These are phyloP conservation scores for Evansstolkia leycettana DNA, from an alignment of 495 filamentous ascomycete genomes.

Conservation along the genomic window DNA sequence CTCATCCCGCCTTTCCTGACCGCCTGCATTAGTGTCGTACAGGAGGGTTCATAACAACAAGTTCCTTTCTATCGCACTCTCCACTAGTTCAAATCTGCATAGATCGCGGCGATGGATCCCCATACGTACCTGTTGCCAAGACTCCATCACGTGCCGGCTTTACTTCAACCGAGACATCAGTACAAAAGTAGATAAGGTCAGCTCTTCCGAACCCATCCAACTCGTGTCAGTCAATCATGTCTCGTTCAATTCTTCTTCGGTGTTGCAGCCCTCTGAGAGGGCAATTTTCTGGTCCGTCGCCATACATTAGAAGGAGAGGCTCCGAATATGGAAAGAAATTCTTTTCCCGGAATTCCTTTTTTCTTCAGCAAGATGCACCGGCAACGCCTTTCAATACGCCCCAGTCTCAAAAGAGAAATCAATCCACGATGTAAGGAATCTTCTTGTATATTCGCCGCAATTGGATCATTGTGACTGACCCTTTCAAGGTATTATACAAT, in stretches of 20 bases:
- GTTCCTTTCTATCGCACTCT: too few species aligned
- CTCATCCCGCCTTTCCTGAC: too few species aligned
- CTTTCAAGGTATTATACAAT: slow-evolving; percentile 64
- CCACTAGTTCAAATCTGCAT: too few species aligned
- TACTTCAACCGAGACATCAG: slow-evolving; percentile 1
- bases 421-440: slow-evolving; percentile 27
- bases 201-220: background rate
- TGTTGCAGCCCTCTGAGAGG: slow-evolving; percentile 11
- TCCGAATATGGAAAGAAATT: slow-evolving; percentile 18
- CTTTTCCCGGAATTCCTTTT: slow-evolving; percentile 25
- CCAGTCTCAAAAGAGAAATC: slow-evolving; percentile 30
- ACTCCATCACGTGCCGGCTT: slow-evolving; percentile 11
- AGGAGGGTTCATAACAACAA: too few species aligned
- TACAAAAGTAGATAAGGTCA: background rate
- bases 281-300: slow-evolving; percentile 6
- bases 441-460: background rate
- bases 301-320: slow-evolving; percentile 6
- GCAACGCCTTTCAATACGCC: slow-evolving; percentile 28
- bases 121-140: slow-evolving; percentile 5
- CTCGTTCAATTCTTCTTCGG: slow-evolving; percentile 17
- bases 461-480: too few species aligned
- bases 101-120: background rate
- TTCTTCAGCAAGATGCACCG: slow-evolving; percentile 17
- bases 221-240: slow-evolving; percentile 12
- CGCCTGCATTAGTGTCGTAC: too few species aligned